Evolutionary conservation across 495 filamentous ascomycete genomes (phyloP).

Genomic region (Talaromyces borbonicus): DNA sequence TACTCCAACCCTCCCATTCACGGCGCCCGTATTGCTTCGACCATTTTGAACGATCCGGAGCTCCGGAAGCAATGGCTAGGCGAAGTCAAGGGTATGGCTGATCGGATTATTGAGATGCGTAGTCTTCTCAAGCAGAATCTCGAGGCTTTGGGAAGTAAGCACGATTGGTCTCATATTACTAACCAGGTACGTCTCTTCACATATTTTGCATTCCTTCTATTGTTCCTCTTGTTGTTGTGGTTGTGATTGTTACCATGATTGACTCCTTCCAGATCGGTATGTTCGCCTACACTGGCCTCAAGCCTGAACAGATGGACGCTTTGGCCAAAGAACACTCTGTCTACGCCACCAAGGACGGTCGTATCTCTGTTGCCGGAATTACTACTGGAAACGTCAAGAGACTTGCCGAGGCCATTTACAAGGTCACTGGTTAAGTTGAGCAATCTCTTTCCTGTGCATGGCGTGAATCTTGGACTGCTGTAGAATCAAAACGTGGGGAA

Average conservation of each 20-base stretch:
- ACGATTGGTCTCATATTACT: slow-evolving; percentile 98
- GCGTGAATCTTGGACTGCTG: no score
- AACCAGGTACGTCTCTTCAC: slow-evolving; percentile 46
- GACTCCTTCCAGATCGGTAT: slow-evolving; percentile 70
- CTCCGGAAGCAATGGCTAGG: slow-evolving; percentile 90
- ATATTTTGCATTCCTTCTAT: neutral
- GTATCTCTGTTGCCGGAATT: slow-evolving; percentile 96
- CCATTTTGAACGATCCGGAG: slow-evolving; percentile 79
- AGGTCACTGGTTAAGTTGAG: slow-evolving; percentile 62
- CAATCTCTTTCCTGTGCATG: no score
- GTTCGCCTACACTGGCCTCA: slow-evolving; percentile 97
- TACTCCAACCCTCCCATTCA: slow-evolving; percentile 98
- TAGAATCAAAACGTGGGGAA: no score
- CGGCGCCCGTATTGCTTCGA: slow-evolving; percentile 85
- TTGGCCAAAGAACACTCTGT: slow-evolving; percentile 97
- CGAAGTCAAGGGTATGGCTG: slow-evolving; percentile 98
- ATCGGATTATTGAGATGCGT: slow-evolving; percentile 98
- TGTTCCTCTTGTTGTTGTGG: neutral
- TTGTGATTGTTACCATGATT: neutral
- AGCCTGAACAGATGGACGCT: slow-evolving; percentile 81
- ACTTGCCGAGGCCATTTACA: slow-evolving; percentile 90
- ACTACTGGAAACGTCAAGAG: slow-evolving; percentile 86
- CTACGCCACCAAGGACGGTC: slow-evolving; percentile 93
- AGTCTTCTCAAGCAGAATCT: slow-evolving; percentile 86
- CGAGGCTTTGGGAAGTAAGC: slow-evolving; percentile 85